Evolutionary conservation across 441 rosid genomes (phyloP).

Genomic region (Biscutella auriculata): DNA sequence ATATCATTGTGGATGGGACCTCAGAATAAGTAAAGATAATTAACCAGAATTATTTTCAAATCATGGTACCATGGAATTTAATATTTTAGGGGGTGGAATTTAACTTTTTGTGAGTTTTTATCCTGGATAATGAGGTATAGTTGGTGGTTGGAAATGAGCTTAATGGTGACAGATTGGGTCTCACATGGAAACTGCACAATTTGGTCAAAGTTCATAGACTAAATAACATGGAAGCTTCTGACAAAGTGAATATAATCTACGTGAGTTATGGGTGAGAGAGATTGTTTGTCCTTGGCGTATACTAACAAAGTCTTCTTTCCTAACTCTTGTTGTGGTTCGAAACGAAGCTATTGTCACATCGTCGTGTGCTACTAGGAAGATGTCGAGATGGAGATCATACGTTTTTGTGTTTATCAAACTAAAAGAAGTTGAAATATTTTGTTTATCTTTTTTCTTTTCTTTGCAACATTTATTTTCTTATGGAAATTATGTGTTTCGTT

Average conservation of each 20-base stretch:
- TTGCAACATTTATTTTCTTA: no score
- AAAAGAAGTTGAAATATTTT: no score
- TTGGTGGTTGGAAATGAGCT: conserved; percentile 6
- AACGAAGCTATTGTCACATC: conserved; percentile 5
- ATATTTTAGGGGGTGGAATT: not conserved
- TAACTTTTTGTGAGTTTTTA: not conserved
- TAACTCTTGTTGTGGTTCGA: not conserved
- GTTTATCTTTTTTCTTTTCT: no score
- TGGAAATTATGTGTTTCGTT: no score
- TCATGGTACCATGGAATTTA: not conserved
- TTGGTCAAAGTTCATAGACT: conserved; percentile 10
- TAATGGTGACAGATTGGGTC: conserved; percentile 8
- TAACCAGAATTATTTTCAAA: no score
- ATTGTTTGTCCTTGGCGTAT: conserved; percentile 8
- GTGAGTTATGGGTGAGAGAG: not conserved
- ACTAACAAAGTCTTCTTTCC: conserved; percentile 3
- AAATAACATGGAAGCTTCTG: conserved; percentile 7
- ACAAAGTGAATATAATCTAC: no score
- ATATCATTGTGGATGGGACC: no score
- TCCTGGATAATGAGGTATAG: not conserved
- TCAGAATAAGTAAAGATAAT: no score
- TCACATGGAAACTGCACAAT: conserved; percentile 6
- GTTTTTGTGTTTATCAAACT: no score
- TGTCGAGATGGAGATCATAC: not conserved
- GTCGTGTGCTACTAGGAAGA: not conserved